Evolutionary conservation across 1,139 yeast genomes (phyloP).

Genomic region (Groenewaldozyma auringiensis): DNA sequence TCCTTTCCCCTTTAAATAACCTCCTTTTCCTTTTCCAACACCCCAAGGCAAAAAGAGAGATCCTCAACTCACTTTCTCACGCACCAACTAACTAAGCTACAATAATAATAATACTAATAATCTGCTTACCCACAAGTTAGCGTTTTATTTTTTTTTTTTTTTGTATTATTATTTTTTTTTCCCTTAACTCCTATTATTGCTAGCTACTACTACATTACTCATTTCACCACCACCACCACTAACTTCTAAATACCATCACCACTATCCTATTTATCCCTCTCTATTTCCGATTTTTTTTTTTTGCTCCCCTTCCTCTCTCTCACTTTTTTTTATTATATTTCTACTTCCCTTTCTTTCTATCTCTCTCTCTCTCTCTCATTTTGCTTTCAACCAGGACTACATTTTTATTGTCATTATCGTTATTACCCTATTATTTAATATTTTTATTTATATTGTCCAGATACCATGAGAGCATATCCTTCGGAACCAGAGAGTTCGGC

Average conservation of each 20-base stretch:
- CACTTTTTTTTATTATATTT: neutral
- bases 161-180: neutral
- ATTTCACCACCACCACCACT: no score
- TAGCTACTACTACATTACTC: no score
- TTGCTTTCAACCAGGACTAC: no score
- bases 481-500: neutral
- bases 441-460: neutral
- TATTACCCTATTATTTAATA: neutral
- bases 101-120: no score
- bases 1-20: no score
- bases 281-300: neutral
- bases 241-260: no score
- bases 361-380: no score
- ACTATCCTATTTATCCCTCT: no score
- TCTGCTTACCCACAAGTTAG: no score
- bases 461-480: neutral
- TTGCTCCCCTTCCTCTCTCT: neutral
- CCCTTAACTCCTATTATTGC: neutral
- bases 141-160: constrained; percentile 1
- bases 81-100: no score
- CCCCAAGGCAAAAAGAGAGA: no score
- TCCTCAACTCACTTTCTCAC: no score
- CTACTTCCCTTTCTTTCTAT: neutral
- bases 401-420: neutral
- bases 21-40: neutral